A percentile compares a stretch with the other conserved stretches of the same genome.
These are phyloP conservation scores for Chenopodium suecicum DNA, from an alignment of 148 eudicot species.

Conservation along the genomic window DNA sequence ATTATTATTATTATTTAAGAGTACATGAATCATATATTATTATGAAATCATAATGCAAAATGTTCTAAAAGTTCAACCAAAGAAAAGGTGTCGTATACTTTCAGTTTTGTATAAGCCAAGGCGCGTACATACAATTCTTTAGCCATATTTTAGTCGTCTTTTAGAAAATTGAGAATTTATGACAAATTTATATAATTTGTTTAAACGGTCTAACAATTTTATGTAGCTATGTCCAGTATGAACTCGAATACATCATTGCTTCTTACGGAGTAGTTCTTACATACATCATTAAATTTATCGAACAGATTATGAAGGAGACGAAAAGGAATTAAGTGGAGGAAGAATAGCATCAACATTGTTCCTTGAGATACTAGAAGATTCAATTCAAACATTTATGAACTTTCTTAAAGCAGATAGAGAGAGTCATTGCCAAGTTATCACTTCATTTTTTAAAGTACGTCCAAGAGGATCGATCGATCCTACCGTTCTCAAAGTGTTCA, in stretches of 20 bases:
- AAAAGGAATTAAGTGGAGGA: constrained; percentile 44
- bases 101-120: too few relatives aligned
- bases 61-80: not conserved
- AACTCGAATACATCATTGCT: not conserved
- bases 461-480: constrained; percentile 56
- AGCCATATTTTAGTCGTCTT: too few relatives aligned
- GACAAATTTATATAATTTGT: not conserved
- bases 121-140: too few relatives aligned
- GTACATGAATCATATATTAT: not conserved
- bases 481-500: constrained; percentile 46
- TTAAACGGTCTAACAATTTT: too few relatives aligned
- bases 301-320: constrained; percentile 62
- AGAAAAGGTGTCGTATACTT: not conserved
- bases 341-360: constrained; percentile 71
- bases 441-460: constrained; percentile 51
- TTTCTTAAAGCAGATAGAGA: constrained; percentile 79
- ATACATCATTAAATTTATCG: not conserved
- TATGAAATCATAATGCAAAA: not conserved
- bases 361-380: constrained; percentile 66
- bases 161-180: not conserved
- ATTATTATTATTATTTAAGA: not conserved
- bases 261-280: not conserved
- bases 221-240: not conserved
- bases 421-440: constrained; percentile 50
- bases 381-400: constrained; percentile 77